Evolutionary conservation across 2,329 filamentous ascomycete genomes (phyloP), one percentile per base, ranked within the genome.

Genomic region (Hypomyces rosellus): DNA sequence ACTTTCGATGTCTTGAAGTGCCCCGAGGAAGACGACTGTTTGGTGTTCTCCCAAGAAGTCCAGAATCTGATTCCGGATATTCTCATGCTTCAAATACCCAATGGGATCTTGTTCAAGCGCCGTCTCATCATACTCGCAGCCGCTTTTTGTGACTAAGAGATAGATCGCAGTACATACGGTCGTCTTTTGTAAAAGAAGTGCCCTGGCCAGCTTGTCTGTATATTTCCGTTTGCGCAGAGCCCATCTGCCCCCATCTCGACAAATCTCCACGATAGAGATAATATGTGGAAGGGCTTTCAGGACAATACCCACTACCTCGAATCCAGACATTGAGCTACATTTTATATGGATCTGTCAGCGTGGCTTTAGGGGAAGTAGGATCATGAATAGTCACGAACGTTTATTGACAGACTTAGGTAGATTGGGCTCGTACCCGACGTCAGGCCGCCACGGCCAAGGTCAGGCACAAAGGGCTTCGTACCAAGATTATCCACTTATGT

Each of bases 201-300:
- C 45, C 13, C 33, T 51, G 15, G 49, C 45, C 5, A 51, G 45
- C 20, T 48, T 48, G 33, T 42, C 45, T 16, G 47, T 45, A 30
- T 48, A 42, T 4, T 40, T 33, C 18, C 49, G 45, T 38, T 48
- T 51, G 18, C 49, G 45, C 9, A 51, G 48, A 8, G 45, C 37
- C 16, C 37, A 22, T 2, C 34, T 9, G 33, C 45, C 40, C 25
- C 42, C 42, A 6, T 42, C 49, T 2, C 36, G 37, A 5, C 42
- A 41, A 15, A 41, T 34, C 22, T 38, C 18, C 15, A 39, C 33
- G n/a, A 25, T 45, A 7, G 49, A 43, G n/a, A 51, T 48, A 22
- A 51, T 22, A 14, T 48, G 42, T 11, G 49, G 49, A 6, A 48
- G 40, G 4, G 49, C 39, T n/a, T 39, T 22, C 18, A 51, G 38